These are phyloP conservation scores for Colletotrichum destructivum DNA, from an alignment of 2,329 filamentous ascomycete species.

Conservation along the genomic window DNA sequence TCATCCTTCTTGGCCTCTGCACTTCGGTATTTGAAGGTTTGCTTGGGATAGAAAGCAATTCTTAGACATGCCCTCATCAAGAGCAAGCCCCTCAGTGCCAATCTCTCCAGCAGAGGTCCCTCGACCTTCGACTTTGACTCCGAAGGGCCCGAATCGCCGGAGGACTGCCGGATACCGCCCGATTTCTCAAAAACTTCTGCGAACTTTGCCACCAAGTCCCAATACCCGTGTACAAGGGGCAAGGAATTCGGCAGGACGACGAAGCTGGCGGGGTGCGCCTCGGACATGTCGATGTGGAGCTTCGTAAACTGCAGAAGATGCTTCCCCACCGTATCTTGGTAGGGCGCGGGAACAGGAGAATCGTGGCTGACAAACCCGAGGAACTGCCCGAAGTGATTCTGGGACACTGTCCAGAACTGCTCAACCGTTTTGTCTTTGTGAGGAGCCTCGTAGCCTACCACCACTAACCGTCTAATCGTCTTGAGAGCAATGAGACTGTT, in stretches of 20 bases:
- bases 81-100: slow-evolving; percentile 87
- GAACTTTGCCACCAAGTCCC: slow-evolving; percentile 84
- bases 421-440: slow-evolving; percentile 83
- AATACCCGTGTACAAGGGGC: slow-evolving; percentile 85
- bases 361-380: slow-evolving; percentile 74
- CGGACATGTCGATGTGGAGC: slow-evolving; percentile 89
- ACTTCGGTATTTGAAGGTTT: slow-evolving; percentile 88
- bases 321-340: slow-evolving; percentile 80
- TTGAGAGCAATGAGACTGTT: slow-evolving; percentile 87
- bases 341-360: slow-evolving; percentile 65
- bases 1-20: slow-evolving; percentile 83
- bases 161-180: slow-evolving; percentile 66
- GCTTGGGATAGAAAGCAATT: slow-evolving; percentile 85
- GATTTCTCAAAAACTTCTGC: slow-evolving; percentile 80
- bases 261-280: slow-evolving; percentile 85
- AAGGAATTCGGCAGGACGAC: slow-evolving; percentile 85
- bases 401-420: slow-evolving; percentile 85
- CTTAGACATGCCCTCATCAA: slow-evolving; percentile 86
- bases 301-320: slow-evolving; percentile 93
- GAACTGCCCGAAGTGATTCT: slow-evolving; percentile 84
- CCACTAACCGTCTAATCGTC: slow-evolving; percentile 82
- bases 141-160: slow-evolving; percentile 49
- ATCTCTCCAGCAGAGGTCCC: slow-evolving; percentile 79
- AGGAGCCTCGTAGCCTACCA: slow-evolving; percentile 87
- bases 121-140: slow-evolving; percentile 67